Base-by-base conservation (phyloP, 108 stramenopile species). In the Nannochloropsis oceanica region DNA sequence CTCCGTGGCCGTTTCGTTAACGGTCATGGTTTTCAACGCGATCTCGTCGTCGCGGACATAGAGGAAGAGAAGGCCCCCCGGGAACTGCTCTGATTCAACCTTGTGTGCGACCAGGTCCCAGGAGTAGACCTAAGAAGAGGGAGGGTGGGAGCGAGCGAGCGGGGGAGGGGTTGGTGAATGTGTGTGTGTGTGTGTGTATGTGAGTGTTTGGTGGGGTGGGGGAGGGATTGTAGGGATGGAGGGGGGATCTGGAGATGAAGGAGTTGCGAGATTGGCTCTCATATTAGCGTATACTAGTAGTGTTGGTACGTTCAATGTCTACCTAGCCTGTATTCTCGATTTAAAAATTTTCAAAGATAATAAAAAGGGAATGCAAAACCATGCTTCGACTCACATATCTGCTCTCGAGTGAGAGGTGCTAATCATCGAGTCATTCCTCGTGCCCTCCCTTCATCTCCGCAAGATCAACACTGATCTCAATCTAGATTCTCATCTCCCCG, bases 11-110 rank as follows among this genome's bases (percentile, higher is more conserved):
- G 90, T 91, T 85, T 91, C 90, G 44, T 89, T 59, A 27, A 87
- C 87, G 24, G 81, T 73, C 59, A 73, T 73, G 0, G 96, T 96
- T 50, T 97, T 93, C 84, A 95, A 95, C 91, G 98, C 97, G 86
- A 98, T 93, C 79, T 91, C 90, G 84, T 93, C 94, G 86, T 99
- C 98, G 20, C 98, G 93, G 91, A 97, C 97, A 89, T 99, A 97
- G 88, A 99, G 93, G 90, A 99, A 97, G 83, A 97, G 87, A 12
- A 91, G 92, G 13, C 96, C 97, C 85, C 93, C n/a, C 2, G 59
- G 59, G n/a, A 73, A 73, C 9, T 73, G 59, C 59, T 73, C 59
- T 9, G 59, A 73, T n/a, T 73, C 59, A 7, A 73, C 59, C 59
- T 73, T 73, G n/a, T 73, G 59, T 7, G 59, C 59, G 22, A 73